Base-by-base conservation (phyloP, 2,329 filamentous ascomycete genomes). In the Sclerotinia sclerotiorum region DNA sequence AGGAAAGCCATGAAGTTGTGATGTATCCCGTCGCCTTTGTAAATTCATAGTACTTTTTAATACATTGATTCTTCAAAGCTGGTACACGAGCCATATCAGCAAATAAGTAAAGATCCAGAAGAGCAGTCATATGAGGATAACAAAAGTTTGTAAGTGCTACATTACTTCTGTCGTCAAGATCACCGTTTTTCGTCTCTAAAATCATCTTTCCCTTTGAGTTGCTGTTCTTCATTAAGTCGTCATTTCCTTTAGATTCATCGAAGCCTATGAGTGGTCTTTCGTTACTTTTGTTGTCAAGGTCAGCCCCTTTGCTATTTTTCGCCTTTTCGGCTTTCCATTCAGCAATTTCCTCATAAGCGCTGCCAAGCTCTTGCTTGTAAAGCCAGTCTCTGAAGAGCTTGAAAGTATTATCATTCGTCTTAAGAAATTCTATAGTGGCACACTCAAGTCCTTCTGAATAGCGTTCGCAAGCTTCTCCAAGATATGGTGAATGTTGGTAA, bases 151-250 rank as follows among this genome's bases (percentile, higher is more conserved):
- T 29, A 2, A 62, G 21, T 10, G 27, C 29, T 8, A 24, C 58
- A 3, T 48, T 48, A 7, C 13, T 17, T 15, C 4, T 61, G 19
- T 32, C 2, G 3, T 49, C 46, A 0, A 49, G 27, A 19, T 48
- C 44, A 2, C 11, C 6, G 11, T 6, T 24, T 7, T 4, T 17
- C 19, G 2, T 49, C 11, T 35, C 58, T 5, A 49, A 6, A 0
- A 15, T 5, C 2, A 29, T 13, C 1, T 46, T 3, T 15, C 8
- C 15, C 1, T 60, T 6, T 1, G 10, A 35, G 11, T 56, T 32
- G 10, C 29, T 1, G 0, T n/a, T 56, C 11, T 15, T 56, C 5
- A 7, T 35, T 0, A 11, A 0, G 29, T 8, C 13, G 21, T 0
- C 19, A 11, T 15, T 35, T 15, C 29, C 19, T 8, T 7, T n/a